Evolutionary conservation across 371 early-diverging fungal species (phyloP), one percentile per base, ranked within the genome.

Genomic region (Mucor mucedo): DNA sequence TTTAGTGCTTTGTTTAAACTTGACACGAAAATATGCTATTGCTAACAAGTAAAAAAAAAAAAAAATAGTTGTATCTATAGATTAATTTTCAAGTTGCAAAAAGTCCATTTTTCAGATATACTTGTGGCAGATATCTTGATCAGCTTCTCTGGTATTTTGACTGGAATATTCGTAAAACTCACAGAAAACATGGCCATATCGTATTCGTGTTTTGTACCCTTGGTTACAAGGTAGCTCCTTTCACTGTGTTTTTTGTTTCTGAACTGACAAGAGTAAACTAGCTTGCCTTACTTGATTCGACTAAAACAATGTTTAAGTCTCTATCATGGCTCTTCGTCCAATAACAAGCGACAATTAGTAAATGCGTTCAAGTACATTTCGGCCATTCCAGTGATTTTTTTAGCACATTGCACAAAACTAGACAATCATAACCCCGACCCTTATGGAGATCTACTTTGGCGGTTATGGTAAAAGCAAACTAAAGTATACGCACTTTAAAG

Each of bases 61-160:
- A 35, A 35, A 35, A 35, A 35, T 35, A 35, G 35, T 8, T 58
- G 58, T 16, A 21, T 58, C 4, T 35, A 48, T 28, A 30, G 49
- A 28, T 13, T 58, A 2, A 27, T 47, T 2, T 39, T 54, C 10
- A 11, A 21, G 2, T 21, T 38, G 4, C 30, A 49, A 5, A 74
- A 82, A 1, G 91, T 94, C 4, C 81, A 79, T 38, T 90, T 95
- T 65, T 83, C 83, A 0, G 96, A 96, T 65, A 84, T 94, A 27
- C 84, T 96, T 35, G 72, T 96, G 60, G 94, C 95, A 2, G 97
- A 96, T 84, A 88, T 95, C 28, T 70, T 95, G 67, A 95, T 95
- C 2, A 92, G 92, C 62, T 95, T 92, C 70, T 89, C 95, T 2
- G 83, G 90, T 38, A 89, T 93, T 10, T 82, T 94, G 58, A 93